A percentile compares a stretch with the other conserved stretches of the same genome.
phyloP scores from a whole-genome alignment of 75 land plant species.

The Cryptomeria japonica region DNA sequence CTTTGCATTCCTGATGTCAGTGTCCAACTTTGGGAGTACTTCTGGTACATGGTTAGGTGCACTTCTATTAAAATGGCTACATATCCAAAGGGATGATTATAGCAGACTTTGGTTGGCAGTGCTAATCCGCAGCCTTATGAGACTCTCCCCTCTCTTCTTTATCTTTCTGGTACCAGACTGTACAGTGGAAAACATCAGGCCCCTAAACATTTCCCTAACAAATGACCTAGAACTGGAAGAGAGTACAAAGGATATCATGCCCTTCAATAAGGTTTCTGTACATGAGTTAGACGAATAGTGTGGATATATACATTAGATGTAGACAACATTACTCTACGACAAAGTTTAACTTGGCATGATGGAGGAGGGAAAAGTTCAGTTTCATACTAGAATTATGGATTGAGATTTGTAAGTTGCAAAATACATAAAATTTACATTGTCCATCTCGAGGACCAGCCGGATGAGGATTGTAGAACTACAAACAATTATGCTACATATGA shows the following conservation, averaged over 20 bases:
- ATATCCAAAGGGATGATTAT: slow-evolving; percentile 20
- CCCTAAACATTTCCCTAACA: neutral
- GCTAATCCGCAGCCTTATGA: slow-evolving; percentile 22
- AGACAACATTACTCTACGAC: neutral
- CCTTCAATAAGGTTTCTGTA: neutral
- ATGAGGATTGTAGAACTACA: neutral
- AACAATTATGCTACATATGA: neutral
- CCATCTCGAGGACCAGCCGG: neutral
- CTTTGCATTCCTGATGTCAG: slow-evolving; percentile 40
- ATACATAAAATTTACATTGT: neutral
- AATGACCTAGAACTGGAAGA: slow-evolving; percentile 3
- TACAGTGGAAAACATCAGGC: slow-evolving; percentile 17
- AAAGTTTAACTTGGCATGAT: neutral
- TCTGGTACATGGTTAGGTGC: slow-evolving; percentile 33
- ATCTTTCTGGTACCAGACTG: slow-evolving; percentile 19
- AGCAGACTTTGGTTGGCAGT: slow-evolving; percentile 36
- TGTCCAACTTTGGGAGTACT: slow-evolving; percentile 29
- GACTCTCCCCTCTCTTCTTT: slow-evolving; percentile 26
- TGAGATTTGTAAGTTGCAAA: neutral
- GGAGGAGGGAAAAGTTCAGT: neutral
- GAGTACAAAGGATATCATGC: neutral
- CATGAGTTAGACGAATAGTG: neutral
- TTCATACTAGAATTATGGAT: neutral
- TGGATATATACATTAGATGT: neutral
- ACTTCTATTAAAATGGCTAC: slow-evolving; percentile 22